phyloP scores from a whole-genome alignment of 2,329 filamentous ascomycete genomes.

The Akanthomyces uredinophilus region DNA sequence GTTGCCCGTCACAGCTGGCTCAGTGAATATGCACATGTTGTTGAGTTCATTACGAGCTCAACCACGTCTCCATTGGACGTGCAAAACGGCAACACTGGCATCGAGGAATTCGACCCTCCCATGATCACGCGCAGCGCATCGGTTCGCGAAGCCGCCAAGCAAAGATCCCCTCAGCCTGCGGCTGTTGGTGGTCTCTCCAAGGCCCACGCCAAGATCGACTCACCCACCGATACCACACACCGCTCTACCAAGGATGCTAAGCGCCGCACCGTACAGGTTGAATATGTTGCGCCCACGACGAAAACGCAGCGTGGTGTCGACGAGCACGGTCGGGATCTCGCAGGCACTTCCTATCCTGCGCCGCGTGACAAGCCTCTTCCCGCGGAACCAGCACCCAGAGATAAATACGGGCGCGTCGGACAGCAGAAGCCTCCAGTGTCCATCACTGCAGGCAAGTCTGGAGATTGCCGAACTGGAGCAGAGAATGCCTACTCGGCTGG shows the following conservation, averaged over 20 bases:
- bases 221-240: constrained; percentile 46
- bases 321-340: constrained; percentile 41
- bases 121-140: constrained; percentile 80
- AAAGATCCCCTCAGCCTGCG: constrained; percentile 46
- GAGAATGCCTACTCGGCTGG: constrained; percentile 41
- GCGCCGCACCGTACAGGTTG: constrained; percentile 90
- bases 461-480: constrained; percentile 30
- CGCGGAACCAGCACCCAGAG: constrained; percentile 43
- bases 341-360: constrained; percentile 24
- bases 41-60: constrained; percentile 94
- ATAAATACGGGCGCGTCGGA: constrained; percentile 14
- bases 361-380: constrained; percentile 55
- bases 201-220: constrained; percentile 70
- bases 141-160: constrained; percentile 79
- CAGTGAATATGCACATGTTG: constrained; percentile 93
- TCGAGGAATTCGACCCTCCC: constrained; percentile 54
- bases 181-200: constrained; percentile 60
- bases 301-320: constrained; percentile 67
- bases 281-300: constrained; percentile 90
- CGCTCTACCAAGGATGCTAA: constrained; percentile 80
- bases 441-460: background rate
- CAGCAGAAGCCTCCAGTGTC: constrained; percentile 24
- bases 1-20: constrained; percentile 97
- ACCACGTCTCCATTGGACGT: constrained; percentile 85
- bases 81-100: constrained; percentile 67